These are phyloP conservation scores for Neofusicoccum sp. DNA, from an alignment of 2,329 filamentous ascomycete species.

Conservation along the genomic window DNA sequence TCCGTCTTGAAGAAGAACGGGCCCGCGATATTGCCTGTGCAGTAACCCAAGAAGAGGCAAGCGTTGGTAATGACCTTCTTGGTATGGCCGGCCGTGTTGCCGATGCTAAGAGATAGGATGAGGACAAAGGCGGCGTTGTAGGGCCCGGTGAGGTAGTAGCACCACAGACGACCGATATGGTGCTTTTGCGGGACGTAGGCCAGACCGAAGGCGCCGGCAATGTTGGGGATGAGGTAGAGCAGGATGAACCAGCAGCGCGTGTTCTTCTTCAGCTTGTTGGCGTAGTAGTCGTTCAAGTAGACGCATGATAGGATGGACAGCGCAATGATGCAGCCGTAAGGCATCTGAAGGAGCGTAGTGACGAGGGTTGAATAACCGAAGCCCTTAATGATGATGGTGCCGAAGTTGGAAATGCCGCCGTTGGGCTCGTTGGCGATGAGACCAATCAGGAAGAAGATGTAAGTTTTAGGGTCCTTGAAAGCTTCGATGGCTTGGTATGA, in stretches of 20 bases:
- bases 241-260: constrained; percentile 20
- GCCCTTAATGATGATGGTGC: constrained; percentile 37
- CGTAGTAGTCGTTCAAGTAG: constrained; percentile 18
- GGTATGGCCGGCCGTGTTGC: constrained; percentile 42
- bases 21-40: constrained; percentile 60
- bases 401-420: constrained; percentile 42
- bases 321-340: constrained; percentile 26
- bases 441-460: constrained; percentile 40
- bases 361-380: constrained; percentile 43
- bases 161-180: constrained; percentile 55
- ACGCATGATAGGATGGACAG: constrained; percentile 26
- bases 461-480: constrained; percentile 46
- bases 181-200: constrained; percentile 52
- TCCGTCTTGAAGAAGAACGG: constrained; percentile 61
- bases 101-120: constrained; percentile 49
- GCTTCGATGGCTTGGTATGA: constrained; percentile 46
- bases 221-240: constrained; percentile 42
- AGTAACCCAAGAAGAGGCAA: constrained; percentile 59
- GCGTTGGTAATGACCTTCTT: constrained; percentile 61
- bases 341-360: constrained; percentile 34
- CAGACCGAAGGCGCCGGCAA: constrained; percentile 59
- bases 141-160: constrained; percentile 57
- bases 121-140: constrained; percentile 57
- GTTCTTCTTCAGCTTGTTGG: constrained; percentile 3
- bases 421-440: constrained; percentile 37